Evolutionary conservation across 345 rosid genomes (phyloP).

Genomic region (Heritiera littoralis): DNA sequence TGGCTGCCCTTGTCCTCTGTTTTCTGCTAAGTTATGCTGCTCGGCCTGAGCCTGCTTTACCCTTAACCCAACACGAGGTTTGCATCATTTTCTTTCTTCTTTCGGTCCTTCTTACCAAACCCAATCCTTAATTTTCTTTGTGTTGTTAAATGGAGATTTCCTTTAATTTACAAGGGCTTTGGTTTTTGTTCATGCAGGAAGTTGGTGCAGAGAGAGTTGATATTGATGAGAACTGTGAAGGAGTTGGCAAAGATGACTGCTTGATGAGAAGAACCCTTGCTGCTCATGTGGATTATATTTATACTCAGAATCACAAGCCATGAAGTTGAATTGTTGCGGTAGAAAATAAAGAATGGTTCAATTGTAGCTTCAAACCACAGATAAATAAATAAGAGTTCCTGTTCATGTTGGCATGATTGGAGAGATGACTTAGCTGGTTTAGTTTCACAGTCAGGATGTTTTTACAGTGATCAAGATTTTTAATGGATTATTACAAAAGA

Average conservation of each 20-base stretch:
- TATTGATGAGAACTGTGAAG: conserved; percentile 26
- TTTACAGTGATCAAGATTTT: neutral
- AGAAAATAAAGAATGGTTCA: conserved; percentile 1
- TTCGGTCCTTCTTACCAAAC: neutral
- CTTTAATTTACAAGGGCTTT: neutral
- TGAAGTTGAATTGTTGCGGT: conserved; percentile 16
- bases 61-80: conserved; percentile 16
- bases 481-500: neutral
- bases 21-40: conserved; percentile 23
- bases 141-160: neutral
- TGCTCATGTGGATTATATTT: conserved; percentile 54
- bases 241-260: conserved; percentile 28
- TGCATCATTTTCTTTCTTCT: neutral
- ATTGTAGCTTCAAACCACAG: neutral
- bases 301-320: conserved; percentile 47
- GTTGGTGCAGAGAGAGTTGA: conserved; percentile 18
- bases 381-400: neutral
- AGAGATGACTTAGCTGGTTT: neutral
- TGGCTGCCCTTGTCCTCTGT: conserved; percentile 27
- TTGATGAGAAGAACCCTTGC: conserved; percentile 45
- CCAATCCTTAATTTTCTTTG: neutral
- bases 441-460: neutral
- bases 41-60: conserved; percentile 18
- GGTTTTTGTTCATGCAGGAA: conserved; percentile 19
- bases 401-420: neutral